Evolutionary conservation across 805 yeast genomes (phyloP), one percentile per base, ranked within the genome.

Genomic region (Soucietia sequanensis): DNA sequence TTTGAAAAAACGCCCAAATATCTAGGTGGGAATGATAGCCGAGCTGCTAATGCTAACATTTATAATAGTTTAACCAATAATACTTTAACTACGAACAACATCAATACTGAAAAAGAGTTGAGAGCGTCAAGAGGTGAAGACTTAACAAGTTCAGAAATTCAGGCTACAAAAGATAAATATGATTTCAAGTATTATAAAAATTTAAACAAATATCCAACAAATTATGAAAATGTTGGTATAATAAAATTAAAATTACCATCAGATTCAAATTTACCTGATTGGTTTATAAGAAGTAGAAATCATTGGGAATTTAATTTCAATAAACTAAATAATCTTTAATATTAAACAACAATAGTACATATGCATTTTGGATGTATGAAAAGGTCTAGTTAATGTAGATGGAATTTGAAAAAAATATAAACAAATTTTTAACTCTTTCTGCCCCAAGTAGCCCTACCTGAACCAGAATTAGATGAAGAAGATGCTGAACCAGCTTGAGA

Each of bases 231-330:
- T 42, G 65, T 64, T n/a, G 60, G 64, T 12, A 52, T 55, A 20
- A 59, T 75, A 25, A 63, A 60, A 44, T 51, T 79, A 35, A 64
- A 62, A 33, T 67, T 84, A 5, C 95, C 95, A 0, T 62, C 70
- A 6, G 88, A 80, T 33, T 58, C 67, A 9, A 65, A 71, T 26
- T 64, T 88, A n/a, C 95, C 95, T 0, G 63, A 54, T 2, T 88
- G 96, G 96, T 85, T 86, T 47, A 65, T 65, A 14, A 56, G 62
- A 20, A 84, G 84, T 38, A 57, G 90, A 39, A 74, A 78, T 41
- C 50, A 65, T 35, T 85, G 91, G 95, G 89, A 83, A 45, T 59
- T 56, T 30, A 69, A 56, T n/a, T 54, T 43, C 37, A 32, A 33
- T 23, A 27, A 47, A 41, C 34, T 41, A 5, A 41, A 41, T 35